Base-by-base conservation (phyloP, 129 eudicot genomes). In the Apium graveolens region DNA sequence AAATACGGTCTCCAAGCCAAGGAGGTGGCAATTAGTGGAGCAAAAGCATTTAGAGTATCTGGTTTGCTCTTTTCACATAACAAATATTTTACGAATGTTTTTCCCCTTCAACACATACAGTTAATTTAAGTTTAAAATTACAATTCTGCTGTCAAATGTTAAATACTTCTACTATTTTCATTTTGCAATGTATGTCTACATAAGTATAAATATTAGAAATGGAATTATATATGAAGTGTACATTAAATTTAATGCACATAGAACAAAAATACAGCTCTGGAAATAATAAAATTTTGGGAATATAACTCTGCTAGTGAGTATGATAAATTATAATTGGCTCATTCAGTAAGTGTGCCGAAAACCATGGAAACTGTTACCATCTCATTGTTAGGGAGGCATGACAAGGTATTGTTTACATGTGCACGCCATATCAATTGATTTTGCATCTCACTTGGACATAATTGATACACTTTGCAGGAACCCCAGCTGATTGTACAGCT, bases 401-500 rank as follows among this genome's bases (percentile, higher is more conserved):
- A 27, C 11, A 62, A 62, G 31, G 69, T 62, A 11, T 62, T 62
- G 69, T 62, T 62, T 62, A 62, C 35, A 62, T n/a, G 5, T 26
- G 34, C 17, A 29, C 29, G 37, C 20, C 37, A 27, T 27, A 12
- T 26, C 20, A 18, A 13, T 48, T 66, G 46, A 2, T 79, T 38
- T 20, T 43, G 70, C 70, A 3, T 27, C 27, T 84, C 38, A 60
- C 77, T 69, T 45, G n/a, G 24, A 62, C 44, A 74, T 60, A 38
- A 43, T 57, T 63, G 42, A 14, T 27, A 29, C 37, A 34, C 51
- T 81, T 81, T 79, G 70, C 86, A 95, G 98, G 98, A 82, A 91
- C 96, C 49, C 98, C 98, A 46, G 91, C 98, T 27, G 98, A 95
- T 79, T 95, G 98, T 85, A 78, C 96, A 60, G 90, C 97, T 24